phyloP scores from a whole-genome alignment of 805 yeast species.

The Yamadazyma philogaea region DNA sequence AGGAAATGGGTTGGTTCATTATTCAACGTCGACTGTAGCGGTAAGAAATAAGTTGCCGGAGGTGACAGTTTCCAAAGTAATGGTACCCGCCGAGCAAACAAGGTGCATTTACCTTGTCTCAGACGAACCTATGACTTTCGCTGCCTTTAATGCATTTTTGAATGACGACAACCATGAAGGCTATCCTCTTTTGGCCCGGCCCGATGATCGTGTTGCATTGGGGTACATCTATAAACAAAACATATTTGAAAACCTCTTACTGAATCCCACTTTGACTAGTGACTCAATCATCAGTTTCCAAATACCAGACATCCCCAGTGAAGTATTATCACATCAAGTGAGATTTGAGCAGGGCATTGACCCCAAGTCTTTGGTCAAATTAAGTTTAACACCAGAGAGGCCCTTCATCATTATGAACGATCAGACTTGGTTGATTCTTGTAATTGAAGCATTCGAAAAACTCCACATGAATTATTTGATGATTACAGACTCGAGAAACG shows the following conservation, averaged over 20 bases:
- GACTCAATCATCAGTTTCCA: constrained; percentile 20
- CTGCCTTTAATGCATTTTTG: constrained; percentile 19
- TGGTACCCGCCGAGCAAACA: constrained; percentile 29
- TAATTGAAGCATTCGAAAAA: constrained; percentile 38
- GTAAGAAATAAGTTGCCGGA: constrained; percentile 34
- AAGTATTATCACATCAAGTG: constrained; percentile 23
- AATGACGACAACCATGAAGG: constrained; percentile 40
- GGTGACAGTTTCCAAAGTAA: constrained; percentile 22
- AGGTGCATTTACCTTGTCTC: constrained; percentile 28
- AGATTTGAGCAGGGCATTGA: constrained; percentile 20
- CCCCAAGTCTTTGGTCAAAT: constrained; percentile 5
- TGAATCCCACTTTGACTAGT: not conserved
- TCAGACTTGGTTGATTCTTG: constrained; percentile 27
- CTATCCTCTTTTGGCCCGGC: constrained; percentile 33
- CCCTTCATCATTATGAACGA: constrained; percentile 28
- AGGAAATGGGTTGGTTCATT: constrained; percentile 37
- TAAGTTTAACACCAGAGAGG: constrained; percentile 21
- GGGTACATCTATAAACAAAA: constrained; percentile 34
- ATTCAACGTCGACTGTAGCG: constrained; percentile 25
- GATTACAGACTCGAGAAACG: constrained; percentile 17
- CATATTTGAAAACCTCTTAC: not conserved
- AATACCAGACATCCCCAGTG: constrained; percentile 16
- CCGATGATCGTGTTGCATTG: constrained; percentile 22
- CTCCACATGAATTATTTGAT: constrained; percentile 35
- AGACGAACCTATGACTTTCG: constrained; percentile 22